A percentile compares a stretch with the other conserved stretches of the same genome.
Conservation (phyloP, 2,329 filamentous ascomycete genomes). For the Aureobasidium mangrovei region DNA sequence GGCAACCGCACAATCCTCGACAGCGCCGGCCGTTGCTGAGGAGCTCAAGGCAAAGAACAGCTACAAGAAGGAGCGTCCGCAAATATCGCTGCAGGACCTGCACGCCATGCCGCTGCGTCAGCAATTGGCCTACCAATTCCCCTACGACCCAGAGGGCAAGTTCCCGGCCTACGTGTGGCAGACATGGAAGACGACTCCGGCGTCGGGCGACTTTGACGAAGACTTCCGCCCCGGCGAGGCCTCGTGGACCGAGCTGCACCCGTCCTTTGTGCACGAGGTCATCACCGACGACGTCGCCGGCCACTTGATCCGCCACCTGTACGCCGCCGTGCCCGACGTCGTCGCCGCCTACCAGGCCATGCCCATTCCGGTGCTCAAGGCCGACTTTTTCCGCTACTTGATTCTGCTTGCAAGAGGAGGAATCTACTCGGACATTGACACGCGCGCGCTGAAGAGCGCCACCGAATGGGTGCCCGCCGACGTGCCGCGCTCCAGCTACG, state of each 20-base stretch:
- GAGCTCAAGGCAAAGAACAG: slow-evolving; percentile 18
- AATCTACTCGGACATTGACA: slow-evolving; percentile 79
- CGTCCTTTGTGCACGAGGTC: slow-evolving; percentile 90
- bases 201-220: slow-evolving; percentile 63
- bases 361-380: slow-evolving; percentile 47
- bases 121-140: slow-evolving; percentile 83
- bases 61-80: slow-evolving; percentile 39
- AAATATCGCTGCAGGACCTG: slow-evolving; percentile 61
- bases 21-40: background rate
- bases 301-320: slow-evolving; percentile 76
- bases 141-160: slow-evolving; percentile 78
- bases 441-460: slow-evolving; percentile 71
- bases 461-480: slow-evolving; percentile 76
- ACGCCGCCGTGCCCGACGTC: slow-evolving; percentile 55
- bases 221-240: slow-evolving; percentile 75
- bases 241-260: slow-evolving; percentile 80
- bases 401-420: slow-evolving; percentile 68
- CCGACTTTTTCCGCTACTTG: slow-evolving; percentile 60
- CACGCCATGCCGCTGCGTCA: slow-evolving; percentile 65
- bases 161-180: slow-evolving; percentile 99
- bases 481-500: slow-evolving; percentile 68
- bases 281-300: slow-evolving; percentile 83
- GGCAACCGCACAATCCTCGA: slow-evolving; percentile 22
- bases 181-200: slow-evolving; percentile 87
- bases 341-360: slow-evolving; percentile 42